phyloP scores from a whole-genome alignment of 129 eudicot genomes.

The Helianthus tuberosus region DNA sequence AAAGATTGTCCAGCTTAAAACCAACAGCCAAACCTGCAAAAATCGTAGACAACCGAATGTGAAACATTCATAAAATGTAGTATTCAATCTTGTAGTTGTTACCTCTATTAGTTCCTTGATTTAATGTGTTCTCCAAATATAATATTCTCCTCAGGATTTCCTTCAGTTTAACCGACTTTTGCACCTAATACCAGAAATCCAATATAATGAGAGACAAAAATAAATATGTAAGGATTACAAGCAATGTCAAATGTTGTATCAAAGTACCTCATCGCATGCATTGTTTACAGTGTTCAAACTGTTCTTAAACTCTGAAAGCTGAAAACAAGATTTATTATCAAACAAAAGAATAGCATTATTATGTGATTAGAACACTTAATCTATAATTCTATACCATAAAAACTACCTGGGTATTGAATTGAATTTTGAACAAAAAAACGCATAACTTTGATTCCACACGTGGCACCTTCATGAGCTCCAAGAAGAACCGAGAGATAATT shows the following conservation, averaged over 20 bases:
- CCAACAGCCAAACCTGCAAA: constrained; percentile 72
- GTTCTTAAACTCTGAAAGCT: constrained; percentile 85
- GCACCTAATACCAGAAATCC: constrained; percentile 51
- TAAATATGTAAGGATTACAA: constrained; percentile 4
- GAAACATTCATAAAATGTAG: constrained; percentile 5
- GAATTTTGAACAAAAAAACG: constrained; percentile 92
- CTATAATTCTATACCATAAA: not conserved
- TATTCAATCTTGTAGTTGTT: constrained; percentile 13
- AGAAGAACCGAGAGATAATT: constrained; percentile 59
- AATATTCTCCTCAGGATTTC: constrained; percentile 83
- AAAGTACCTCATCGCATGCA: constrained; percentile 82
- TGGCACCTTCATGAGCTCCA: constrained; percentile 99
- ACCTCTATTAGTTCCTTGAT: constrained; percentile 98
- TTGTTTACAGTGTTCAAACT: constrained; percentile 78
- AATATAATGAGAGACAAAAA: not conserved
- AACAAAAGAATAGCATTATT: not conserved
- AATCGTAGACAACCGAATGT: not conserved
- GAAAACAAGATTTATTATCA: constrained; percentile 31
- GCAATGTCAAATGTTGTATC: constrained; percentile 5
- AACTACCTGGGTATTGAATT: constrained; percentile 77
- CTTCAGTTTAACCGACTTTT: constrained; percentile 73
- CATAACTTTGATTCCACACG: constrained; percentile 91
- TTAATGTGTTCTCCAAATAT: constrained; percentile 78
- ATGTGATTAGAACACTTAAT: constrained; percentile 21
- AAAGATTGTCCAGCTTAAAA: constrained; percentile 93